These are phyloP conservation scores for Prosopis cineraria DNA, from an alignment of 306 rosid genomes.

Conservation along the genomic window DNA sequence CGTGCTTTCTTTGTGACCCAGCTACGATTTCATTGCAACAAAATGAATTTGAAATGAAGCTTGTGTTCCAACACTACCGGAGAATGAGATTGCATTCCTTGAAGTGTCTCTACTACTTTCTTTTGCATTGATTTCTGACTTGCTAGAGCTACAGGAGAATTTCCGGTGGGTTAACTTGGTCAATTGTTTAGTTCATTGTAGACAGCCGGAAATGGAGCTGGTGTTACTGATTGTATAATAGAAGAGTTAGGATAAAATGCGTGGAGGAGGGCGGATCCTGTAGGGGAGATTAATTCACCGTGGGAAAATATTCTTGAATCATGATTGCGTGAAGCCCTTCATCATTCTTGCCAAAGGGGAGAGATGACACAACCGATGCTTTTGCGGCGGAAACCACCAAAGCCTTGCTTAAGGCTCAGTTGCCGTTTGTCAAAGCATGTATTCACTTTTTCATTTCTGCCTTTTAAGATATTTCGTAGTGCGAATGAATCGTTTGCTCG, in stretches of 20 bases:
- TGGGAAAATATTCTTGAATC: constrained; percentile 20
- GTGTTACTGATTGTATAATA: not conserved
- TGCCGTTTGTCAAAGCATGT: constrained; percentile 6
- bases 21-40: not conserved
- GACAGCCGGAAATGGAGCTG: constrained; percentile 8
- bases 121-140: constrained; percentile 27
- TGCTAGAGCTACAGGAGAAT: constrained; percentile 15
- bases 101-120: not conserved
- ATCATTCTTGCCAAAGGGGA: not conserved
- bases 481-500: not conserved
- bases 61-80: constrained; percentile 12
- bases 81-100: not conserved
- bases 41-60: constrained; percentile 1
- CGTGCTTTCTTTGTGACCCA: constrained; percentile 4
- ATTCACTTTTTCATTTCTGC: not conserved
- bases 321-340: not conserved
- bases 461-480: not conserved
- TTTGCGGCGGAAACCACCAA: not conserved
- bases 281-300: constrained; percentile 23
- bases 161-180: constrained; percentile 22
- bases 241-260: not conserved
- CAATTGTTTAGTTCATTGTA: constrained; percentile 12
- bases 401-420: constrained; percentile 16
- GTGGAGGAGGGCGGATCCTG: constrained; percentile 9
- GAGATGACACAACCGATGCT: not conserved